A percentile compares a stretch with the other conserved stretches of the same genome.
phyloP scores from a whole-genome alignment of 495 filamentous ascomycete species.

The Physcia stellaris region DNA sequence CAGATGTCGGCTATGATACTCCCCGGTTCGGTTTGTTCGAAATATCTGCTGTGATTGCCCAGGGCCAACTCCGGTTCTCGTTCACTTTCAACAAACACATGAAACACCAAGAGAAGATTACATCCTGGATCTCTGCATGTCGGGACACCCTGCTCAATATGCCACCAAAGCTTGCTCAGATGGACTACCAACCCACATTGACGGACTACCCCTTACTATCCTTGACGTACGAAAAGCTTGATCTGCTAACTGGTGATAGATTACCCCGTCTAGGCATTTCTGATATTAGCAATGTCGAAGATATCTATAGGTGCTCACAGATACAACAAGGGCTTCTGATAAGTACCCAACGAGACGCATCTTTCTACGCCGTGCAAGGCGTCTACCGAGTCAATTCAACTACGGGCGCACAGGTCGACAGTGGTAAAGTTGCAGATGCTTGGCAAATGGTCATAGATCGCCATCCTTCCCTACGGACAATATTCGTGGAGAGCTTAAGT shows the following conservation, averaged over 20 bases:
- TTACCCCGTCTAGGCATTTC: slow-evolving; percentile 35
- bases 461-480: slow-evolving; percentile 37
- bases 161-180: slow-evolving; percentile 33
- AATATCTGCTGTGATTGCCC: slow-evolving; percentile 43
- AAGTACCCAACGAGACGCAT: slow-evolving; percentile 40
- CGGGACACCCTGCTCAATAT: slow-evolving; percentile 37
- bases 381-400: slow-evolving; percentile 42
- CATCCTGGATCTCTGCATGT: slow-evolving; percentile 45
- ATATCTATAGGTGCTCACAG: slow-evolving; percentile 52
- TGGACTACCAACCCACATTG: slow-evolving; percentile 39
- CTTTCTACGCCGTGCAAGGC: slow-evolving; percentile 45
- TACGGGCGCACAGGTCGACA: slow-evolving; percentile 19
- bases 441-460: slow-evolving; percentile 36
- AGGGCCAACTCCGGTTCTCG: slow-evolving; percentile 46
- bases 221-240: slow-evolving; percentile 42
- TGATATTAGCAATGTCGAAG: slow-evolving; percentile 34
- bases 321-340: slow-evolving; percentile 57
- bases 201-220: slow-evolving; percentile 51
- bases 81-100: slow-evolving; percentile 51
- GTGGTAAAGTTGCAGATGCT: slow-evolving; percentile 24
- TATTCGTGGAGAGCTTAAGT: slow-evolving; percentile 36
- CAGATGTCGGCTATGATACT: slow-evolving; percentile 41
- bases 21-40: slow-evolving; percentile 56
- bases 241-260: slow-evolving; percentile 17
- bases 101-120: slow-evolving; percentile 42